phyloP scores from a whole-genome alignment of 225 moss, liverwort and hornwort species.

The Lunularia cruciata region DNA sequence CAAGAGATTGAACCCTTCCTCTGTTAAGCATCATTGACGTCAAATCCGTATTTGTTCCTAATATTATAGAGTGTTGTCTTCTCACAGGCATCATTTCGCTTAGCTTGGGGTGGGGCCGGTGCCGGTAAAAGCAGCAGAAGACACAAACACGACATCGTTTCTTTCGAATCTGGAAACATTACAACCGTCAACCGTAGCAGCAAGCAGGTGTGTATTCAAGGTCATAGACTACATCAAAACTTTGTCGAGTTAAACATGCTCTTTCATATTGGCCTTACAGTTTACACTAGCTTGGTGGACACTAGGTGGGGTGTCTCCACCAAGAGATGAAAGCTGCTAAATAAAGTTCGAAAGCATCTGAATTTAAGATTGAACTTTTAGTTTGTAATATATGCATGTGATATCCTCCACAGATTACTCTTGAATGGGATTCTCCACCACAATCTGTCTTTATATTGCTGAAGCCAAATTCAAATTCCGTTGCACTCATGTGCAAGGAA shows the following conservation, averaged over 20 bases:
- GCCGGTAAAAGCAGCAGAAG: conserved; percentile 44
- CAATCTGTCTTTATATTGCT: conserved; percentile 70
- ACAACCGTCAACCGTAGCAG: conserved; percentile 66
- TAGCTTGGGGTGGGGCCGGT: conserved; percentile 59
- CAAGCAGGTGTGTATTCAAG: conserved; percentile 60
- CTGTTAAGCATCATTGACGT: neutral
- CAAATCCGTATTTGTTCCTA: neutral
- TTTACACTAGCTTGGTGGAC: too few relatives aligned
- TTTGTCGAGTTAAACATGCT: too few relatives aligned
- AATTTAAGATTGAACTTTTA: too few relatives aligned
- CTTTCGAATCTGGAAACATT: conserved; percentile 81
- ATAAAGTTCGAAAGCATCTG: too few relatives aligned
- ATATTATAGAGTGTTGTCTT: neutral
- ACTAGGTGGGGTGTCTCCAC: too few relatives aligned
- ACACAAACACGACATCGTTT: conserved; percentile 71
- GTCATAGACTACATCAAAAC: neutral
- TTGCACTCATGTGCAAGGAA: conserved; percentile 73
- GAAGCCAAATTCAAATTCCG: conserved; percentile 69
- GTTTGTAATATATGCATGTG: neutral
- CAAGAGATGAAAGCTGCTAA: too few relatives aligned
- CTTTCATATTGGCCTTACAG: too few relatives aligned
- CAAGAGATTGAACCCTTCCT: too few relatives aligned
- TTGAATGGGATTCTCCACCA: conserved; percentile 82
- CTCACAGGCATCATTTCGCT: conserved; percentile 69
- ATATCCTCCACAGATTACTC: conserved; percentile 62